phyloP scores from a whole-genome alignment of 306 rosid genomes.

The Prunus kanzakura region DNA sequence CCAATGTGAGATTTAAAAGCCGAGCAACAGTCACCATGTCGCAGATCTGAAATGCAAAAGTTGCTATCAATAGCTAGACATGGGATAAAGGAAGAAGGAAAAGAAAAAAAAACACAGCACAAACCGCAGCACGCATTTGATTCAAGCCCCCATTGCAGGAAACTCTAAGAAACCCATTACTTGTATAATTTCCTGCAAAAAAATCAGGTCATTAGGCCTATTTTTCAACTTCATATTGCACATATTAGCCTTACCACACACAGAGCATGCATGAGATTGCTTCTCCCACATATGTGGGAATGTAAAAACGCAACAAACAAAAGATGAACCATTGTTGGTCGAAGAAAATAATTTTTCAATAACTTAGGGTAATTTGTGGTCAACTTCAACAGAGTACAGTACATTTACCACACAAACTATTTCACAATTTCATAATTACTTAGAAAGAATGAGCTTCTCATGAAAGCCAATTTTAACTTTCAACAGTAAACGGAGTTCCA shows the following conservation, averaged over 20 bases:
- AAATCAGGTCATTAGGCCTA: slow-evolving; percentile 17
- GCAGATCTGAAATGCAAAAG: slow-evolving; percentile 71
- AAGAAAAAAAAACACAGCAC: slow-evolving; percentile 31
- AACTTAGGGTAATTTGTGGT: neutral
- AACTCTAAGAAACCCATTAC: slow-evolving; percentile 95
- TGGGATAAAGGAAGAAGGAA: slow-evolving; percentile 10
- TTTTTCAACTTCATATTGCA: neutral
- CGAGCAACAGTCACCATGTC: slow-evolving; percentile 98
- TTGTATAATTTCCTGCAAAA: slow-evolving; percentile 85
- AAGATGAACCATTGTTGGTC: neutral
- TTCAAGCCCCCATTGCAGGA: slow-evolving; percentile 99
- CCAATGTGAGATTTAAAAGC: slow-evolving; percentile 87
- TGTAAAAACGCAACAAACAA: neutral
- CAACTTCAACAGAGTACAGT: too few relatives aligned
- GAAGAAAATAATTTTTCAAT: neutral
- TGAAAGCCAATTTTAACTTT: neutral
- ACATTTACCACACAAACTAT: neutral
- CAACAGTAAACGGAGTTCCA: neutral
- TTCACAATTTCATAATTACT: neutral
- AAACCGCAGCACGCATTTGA: slow-evolving; percentile 99
- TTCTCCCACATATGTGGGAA: neutral
- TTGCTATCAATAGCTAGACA: slow-evolving; percentile 25
- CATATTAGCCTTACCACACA: neutral
- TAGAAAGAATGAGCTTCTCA: neutral
- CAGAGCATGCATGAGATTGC: neutral